Evolutionary conservation across 306 rosid genomes (phyloP).

Genomic region (Astragalus membranaceus): DNA sequence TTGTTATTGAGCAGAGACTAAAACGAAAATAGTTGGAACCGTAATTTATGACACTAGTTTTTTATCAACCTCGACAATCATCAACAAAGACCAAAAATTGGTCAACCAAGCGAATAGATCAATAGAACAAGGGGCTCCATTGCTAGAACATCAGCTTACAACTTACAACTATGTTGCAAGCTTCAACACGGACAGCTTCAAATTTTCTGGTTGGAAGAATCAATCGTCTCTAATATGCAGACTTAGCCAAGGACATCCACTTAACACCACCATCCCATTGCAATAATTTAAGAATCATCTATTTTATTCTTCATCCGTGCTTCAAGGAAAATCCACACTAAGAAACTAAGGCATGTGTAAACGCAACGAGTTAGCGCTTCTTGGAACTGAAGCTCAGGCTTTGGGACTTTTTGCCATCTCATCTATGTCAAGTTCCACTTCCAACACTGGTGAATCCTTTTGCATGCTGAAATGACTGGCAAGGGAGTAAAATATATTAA

Average conservation of each 20-base stretch:
- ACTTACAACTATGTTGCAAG: conserved; percentile 24
- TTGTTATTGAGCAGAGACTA: not conserved
- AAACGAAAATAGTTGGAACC: not conserved
- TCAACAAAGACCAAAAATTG: not conserved
- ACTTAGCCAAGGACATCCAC: not conserved
- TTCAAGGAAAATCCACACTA: conserved; percentile 32
- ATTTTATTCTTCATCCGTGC: conserved; percentile 26
- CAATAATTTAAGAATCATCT: conserved; percentile 24
- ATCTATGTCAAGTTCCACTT: conserved; percentile 78
- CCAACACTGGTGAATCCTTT: conserved; percentile 64
- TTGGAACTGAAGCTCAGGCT: conserved; percentile 24
- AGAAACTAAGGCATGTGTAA: conserved; percentile 27
- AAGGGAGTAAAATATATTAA: conserved; percentile 21
- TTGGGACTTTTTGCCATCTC: conserved; percentile 85
- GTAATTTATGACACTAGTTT: not conserved
- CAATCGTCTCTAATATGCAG: conserved; percentile 5
- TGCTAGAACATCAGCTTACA: conserved; percentile 22
- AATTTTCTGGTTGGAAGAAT: not conserved
- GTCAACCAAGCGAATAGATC: not conserved
- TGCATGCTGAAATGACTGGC: conserved; percentile 62
- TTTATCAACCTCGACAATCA: not conserved
- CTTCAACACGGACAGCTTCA: not conserved
- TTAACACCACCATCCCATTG: conserved; percentile 14
- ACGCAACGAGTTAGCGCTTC: conserved; percentile 32
- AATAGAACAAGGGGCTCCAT: conserved; percentile 9